Percentiles rank a stretch among this genome's conserved stretches.
Evolutionary conservation across 208 protist genomes (phyloP).

Genomic region (Acanthamoeba lenticulata): DNA sequence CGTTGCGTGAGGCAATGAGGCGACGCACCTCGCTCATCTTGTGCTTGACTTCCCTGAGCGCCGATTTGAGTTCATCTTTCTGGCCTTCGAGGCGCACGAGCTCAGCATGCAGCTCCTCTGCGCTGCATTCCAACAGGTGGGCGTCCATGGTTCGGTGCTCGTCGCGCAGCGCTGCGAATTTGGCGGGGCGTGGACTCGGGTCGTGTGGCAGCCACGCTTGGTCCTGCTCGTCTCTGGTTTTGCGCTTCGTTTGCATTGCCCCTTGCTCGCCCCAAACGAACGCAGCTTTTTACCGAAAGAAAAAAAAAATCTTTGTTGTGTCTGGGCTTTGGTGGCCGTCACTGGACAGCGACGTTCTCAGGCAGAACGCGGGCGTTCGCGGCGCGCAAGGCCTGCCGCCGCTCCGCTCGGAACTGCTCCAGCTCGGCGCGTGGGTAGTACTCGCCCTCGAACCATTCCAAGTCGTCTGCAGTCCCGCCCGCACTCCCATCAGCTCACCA

Average conservation of each 20-base stretch:
- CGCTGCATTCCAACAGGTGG: neutral
- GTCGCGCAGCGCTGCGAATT: neutral
- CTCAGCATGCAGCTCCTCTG: neutral
- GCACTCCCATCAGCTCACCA: neutral
- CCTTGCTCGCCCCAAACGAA: too few species aligned
- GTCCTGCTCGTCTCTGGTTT: neutral
- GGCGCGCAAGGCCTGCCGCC: neutral
- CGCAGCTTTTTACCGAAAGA: too few species aligned
- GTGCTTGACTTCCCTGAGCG: neutral
- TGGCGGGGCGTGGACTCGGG: neutral
- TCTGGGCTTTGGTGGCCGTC: too few species aligned
- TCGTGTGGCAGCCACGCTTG: neutral
- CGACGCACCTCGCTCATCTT: conserved; percentile 4
- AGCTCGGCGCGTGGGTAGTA: conserved; percentile 28
- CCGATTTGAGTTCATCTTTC: neutral
- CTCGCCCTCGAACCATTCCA: conserved; percentile 29
- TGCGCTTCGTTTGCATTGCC: too few species aligned
- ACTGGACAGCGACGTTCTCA: neutral
- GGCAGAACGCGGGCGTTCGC: neutral
- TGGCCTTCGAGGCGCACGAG: neutral
- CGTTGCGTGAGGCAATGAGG: neutral
- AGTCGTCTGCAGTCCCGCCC: neutral
- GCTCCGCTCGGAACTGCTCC: neutral
- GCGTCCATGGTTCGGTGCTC: neutral
- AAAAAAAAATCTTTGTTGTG: too few species aligned